A percentile compares a stretch with the other conserved stretches of the same genome.
Conservation (phyloP, 148 eudicot genomes). For the Nepenthes gracilis region DNA sequence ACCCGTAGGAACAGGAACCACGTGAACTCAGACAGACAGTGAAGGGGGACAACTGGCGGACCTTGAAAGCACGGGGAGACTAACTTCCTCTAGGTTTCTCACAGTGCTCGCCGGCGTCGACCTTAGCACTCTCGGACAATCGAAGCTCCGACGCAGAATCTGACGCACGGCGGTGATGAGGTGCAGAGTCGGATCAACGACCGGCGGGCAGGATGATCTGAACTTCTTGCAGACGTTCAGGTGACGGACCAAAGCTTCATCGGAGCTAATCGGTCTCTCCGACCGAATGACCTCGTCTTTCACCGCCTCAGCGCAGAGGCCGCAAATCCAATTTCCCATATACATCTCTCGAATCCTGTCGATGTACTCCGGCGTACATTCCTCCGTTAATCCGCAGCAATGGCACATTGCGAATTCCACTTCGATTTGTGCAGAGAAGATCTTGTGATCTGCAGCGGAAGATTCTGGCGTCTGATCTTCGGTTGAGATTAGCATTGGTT, state of each 20-base stretch:
- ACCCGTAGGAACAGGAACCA: no score
- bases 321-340: conserved; percentile 47
- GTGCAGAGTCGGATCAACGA: conserved; percentile 10
- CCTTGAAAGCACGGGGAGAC: conserved; percentile 19
- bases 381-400: conserved; percentile 47
- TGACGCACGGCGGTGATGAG: conserved; percentile 27
- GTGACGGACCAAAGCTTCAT: conserved; percentile 32
- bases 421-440: conserved; percentile 12
- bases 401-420: conserved; percentile 30
- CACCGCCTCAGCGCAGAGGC: conserved; percentile 47
- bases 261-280: conserved; percentile 17
- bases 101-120: conserved; percentile 20
- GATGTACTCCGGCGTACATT: conserved; percentile 41
- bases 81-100: conserved; percentile 5
- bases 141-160: conserved; percentile 28
- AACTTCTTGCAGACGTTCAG: conserved; percentile 22
- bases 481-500: conserved; percentile 31
- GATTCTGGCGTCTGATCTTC: conserved; percentile 3
- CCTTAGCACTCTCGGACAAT: conserved; percentile 17
- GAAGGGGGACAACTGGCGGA: conserved; percentile 56
- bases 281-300: conserved; percentile 37
- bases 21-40: conserved; percentile 9
- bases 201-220: conserved; percentile 14
- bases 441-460: not conserved
- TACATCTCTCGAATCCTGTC: conserved; percentile 21